phyloP scores from a whole-genome alignment of 1,284 basidiomycete species.

The Ganoderma lingzhi region DNA sequence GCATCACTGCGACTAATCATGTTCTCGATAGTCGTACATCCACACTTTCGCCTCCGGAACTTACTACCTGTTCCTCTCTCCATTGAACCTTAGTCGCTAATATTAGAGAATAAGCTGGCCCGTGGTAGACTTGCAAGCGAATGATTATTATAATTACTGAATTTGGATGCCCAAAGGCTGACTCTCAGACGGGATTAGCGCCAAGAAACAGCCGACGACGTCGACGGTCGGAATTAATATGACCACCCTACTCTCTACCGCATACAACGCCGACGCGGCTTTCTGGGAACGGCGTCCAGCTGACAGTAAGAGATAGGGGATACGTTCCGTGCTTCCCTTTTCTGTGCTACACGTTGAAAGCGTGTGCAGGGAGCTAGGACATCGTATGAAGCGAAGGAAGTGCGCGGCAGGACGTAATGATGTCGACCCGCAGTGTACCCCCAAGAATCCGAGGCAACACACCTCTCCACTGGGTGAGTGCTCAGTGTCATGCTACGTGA shows the following conservation, averaged over 20 bases:
- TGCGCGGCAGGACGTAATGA: constrained; percentile 26
- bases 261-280: constrained; percentile 11
- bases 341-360: constrained; percentile 31
- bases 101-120: not conserved
- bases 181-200: constrained; percentile 17
- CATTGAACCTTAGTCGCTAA: no score
- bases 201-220: constrained; percentile 10
- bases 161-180: constrained; percentile 10
- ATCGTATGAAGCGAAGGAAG: constrained; percentile 29
- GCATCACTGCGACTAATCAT: not conserved
- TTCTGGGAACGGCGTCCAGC: constrained; percentile 15
- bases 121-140: not conserved
- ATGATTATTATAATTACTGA: not conserved
- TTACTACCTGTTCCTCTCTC: not conserved
- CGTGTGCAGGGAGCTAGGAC: constrained; percentile 23
- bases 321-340: constrained; percentile 17
- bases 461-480: constrained; percentile 33
- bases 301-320: constrained; percentile 21
- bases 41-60: no score
- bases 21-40: no score
- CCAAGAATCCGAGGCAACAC: constrained; percentile 30
- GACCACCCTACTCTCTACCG: constrained; percentile 13
- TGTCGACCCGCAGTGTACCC: constrained; percentile 30
- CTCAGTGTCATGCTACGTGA: constrained; percentile 11
- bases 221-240: not conserved